phyloP scores from a whole-genome alignment of 2,329 filamentous ascomycete species.

The Alternaria novae-zelandiae region DNA sequence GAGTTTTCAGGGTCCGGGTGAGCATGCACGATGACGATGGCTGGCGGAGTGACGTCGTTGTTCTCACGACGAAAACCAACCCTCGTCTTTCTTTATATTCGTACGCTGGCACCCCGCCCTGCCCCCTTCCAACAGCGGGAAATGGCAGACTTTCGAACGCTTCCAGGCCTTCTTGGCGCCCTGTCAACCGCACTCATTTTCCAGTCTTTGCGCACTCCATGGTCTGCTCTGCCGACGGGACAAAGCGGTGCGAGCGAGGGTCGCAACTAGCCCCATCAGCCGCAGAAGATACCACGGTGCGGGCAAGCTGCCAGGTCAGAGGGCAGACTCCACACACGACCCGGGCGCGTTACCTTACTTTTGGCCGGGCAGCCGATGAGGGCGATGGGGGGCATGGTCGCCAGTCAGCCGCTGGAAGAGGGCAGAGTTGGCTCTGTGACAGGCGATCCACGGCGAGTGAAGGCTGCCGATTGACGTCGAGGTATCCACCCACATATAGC shows the following conservation, averaged over 20 bases:
- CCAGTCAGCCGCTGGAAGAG: constrained; percentile 21
- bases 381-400: constrained; percentile 10
- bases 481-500: constrained; percentile 32
- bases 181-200: constrained; percentile 18
- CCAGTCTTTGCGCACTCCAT: constrained; percentile 10
- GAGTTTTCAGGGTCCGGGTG: constrained; percentile 23
- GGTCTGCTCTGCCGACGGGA: constrained; percentile 17
- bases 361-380: constrained; percentile 13
- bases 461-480: constrained; percentile 40
- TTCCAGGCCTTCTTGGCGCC: constrained; percentile 44
- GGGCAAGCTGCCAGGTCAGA: constrained; percentile 22
- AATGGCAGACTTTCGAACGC: constrained; percentile 34
- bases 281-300: constrained; percentile 22
- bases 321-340: constrained; percentile 22
- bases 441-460: constrained; percentile 29
- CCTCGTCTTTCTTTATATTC: constrained; percentile 26
- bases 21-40: constrained; percentile 40
- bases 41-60: constrained; percentile 33
- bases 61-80: constrained; percentile 23
- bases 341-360: constrained; percentile 18
- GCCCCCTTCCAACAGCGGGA: constrained; percentile 20
- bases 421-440: constrained; percentile 10
- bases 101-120: constrained; percentile 26
- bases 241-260: constrained; percentile 23
- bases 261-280: constrained; percentile 26